A percentile compares a stretch with the other conserved stretches of the same genome.
phyloP scores from a whole-genome alignment of 108 stramenopile species.

The Mediolabrus comicus region DNA sequence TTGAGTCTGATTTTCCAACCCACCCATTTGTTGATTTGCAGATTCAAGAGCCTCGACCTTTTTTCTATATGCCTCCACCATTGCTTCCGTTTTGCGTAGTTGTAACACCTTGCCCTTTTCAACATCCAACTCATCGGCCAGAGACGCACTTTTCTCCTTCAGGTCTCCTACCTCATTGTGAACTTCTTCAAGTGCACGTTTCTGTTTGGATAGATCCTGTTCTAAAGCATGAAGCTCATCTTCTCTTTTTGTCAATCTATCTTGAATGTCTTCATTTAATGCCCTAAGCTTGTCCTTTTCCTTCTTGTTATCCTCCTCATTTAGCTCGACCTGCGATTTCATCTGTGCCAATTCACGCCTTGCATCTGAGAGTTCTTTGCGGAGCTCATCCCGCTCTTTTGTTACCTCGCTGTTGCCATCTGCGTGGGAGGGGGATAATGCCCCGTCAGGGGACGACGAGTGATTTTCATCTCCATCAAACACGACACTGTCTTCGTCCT shows the following conservation, averaged over 20 bases:
- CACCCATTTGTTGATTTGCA: conserved; percentile 79
- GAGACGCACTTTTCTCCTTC: conserved; percentile 68
- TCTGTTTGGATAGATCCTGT: conserved; percentile 59
- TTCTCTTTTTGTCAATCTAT: conserved; percentile 68
- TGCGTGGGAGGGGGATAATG: conserved; percentile 23
- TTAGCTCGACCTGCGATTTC: conserved; percentile 56
- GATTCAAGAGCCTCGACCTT: conserved; percentile 75
- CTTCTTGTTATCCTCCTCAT: conserved; percentile 65
- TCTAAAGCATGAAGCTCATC: conserved; percentile 67
- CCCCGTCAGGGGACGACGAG: conserved; percentile 36
- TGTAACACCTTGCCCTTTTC: conserved; percentile 79
- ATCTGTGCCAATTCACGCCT: conserved; percentile 62
- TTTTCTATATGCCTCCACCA: conserved; percentile 70
- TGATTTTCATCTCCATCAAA: conserved; percentile 28
- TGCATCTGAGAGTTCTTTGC: conserved; percentile 54
- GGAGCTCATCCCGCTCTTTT: conserved; percentile 38
- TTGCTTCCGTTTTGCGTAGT: conserved; percentile 78
- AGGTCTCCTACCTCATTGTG: conserved; percentile 64
- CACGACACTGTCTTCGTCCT: conserved; percentile 38
- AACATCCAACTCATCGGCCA: conserved; percentile 86
- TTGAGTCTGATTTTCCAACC: conserved; percentile 77
- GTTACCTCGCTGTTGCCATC: conserved; percentile 49
- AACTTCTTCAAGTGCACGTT: conserved; percentile 60
- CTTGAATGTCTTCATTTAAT: conserved; percentile 78
- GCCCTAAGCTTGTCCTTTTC: conserved; percentile 74